Evolutionary conservation across 306 rosid genomes (phyloP).

Genomic region (Alnus glutinosa): DNA sequence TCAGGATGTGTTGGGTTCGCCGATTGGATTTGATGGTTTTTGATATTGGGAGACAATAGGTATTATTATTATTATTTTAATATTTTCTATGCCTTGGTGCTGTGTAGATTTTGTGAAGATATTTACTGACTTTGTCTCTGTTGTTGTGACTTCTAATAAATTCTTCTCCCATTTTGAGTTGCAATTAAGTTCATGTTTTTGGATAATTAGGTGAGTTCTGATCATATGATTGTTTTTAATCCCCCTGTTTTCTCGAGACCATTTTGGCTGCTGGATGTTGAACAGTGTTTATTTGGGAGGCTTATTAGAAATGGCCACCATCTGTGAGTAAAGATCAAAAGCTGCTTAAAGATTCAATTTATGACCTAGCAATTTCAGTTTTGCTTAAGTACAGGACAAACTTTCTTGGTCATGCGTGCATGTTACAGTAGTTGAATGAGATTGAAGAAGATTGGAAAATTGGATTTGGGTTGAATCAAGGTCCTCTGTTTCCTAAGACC

Average conservation of each 20-base stretch:
- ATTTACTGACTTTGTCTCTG: background rate
- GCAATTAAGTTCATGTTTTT: background rate
- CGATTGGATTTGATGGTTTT: background rate
- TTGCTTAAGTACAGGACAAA: no score
- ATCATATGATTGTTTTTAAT: background rate
- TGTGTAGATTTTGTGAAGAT: background rate
- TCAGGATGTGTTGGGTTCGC: constrained; percentile 38
- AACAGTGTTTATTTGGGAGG: no score
- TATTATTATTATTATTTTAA: background rate
- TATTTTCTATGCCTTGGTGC: background rate
- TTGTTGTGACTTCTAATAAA: background rate
- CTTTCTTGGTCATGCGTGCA: no score
- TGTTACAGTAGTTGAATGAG: no score
- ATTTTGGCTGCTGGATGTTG: no score
- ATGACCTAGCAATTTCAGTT: no score
- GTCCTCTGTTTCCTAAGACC: background rate
- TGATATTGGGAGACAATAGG: constrained; percentile 1
- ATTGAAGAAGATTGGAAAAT: no score
- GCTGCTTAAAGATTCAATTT: no score
- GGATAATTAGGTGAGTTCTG: background rate
- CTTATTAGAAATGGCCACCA: no score
- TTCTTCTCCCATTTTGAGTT: background rate
- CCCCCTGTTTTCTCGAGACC: background rate
- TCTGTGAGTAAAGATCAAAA: no score
- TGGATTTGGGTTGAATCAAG: constrained; percentile 2